Evolutionary conservation across 441 rosid genomes (phyloP).

Genomic region (Omphalea diandra): DNA sequence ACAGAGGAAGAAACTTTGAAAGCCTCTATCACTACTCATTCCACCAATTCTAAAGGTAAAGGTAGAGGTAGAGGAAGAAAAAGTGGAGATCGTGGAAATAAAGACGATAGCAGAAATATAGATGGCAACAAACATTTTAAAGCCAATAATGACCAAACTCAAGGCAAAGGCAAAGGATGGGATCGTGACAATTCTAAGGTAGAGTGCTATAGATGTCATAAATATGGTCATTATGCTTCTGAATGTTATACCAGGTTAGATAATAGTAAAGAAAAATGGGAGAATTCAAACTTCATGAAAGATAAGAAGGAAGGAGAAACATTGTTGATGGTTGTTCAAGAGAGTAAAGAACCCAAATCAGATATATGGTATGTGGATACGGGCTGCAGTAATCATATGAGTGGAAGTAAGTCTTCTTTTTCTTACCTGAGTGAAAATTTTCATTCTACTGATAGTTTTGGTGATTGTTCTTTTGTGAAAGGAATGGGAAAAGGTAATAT

Average conservation of each 20-base stretch:
- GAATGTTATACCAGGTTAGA: background rate
- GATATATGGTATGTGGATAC: background rate
- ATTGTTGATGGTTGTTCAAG: background rate
- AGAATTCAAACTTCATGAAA: background rate
- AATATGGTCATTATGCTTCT: no score
- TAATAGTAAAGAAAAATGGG: background rate
- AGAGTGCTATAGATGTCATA: no score
- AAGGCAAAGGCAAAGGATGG: background rate
- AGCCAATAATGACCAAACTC: no score
- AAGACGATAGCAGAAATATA: background rate
- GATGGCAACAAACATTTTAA: no score
- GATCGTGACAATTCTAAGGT: no score
- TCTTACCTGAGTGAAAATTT: conserved; percentile 5
- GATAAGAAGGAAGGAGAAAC: background rate
- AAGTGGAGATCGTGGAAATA: background rate
- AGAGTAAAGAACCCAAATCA: background rate
- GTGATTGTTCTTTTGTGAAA: background rate
- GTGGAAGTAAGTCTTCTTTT: conserved; percentile 8
- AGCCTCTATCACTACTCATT: background rate
- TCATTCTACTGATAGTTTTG: background rate
- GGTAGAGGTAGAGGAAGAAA: no score
- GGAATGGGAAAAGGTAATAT: conserved; percentile 7
- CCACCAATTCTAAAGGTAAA: background rate
- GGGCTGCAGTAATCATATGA: background rate
- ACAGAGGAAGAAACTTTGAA: background rate